Conservation (phyloP, 306 rosid species). For the Pueraria montana region DNA sequence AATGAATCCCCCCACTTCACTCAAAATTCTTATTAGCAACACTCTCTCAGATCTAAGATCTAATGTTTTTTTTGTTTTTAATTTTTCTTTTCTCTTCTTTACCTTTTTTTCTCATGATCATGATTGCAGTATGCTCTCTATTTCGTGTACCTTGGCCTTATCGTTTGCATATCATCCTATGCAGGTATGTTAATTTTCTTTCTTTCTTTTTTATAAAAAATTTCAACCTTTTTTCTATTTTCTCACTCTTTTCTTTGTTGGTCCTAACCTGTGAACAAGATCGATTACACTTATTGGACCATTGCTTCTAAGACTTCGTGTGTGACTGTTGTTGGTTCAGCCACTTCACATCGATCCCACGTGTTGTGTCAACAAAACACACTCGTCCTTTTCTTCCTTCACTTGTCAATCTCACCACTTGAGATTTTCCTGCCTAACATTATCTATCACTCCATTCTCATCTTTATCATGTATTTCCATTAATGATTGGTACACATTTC, state of each 20-base stretch:
- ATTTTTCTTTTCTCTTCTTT: background rate
- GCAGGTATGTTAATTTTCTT: constrained; percentile 69
- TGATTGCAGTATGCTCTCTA: constrained; percentile 90
- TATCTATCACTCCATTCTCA: constrained; percentile 40
- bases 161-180: constrained; percentile 91
- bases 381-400: constrained; percentile 50
- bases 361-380: constrained; percentile 45
- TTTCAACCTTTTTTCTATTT: background rate
- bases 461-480: constrained; percentile 33
- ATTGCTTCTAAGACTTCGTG: constrained; percentile 36
- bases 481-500: constrained; percentile 35
- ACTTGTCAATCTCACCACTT: constrained; percentile 47
- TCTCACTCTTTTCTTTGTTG: background rate
- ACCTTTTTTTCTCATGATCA: background rate
- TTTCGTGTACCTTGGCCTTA: constrained; percentile 92
- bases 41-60: constrained; percentile 68
- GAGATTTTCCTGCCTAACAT: constrained; percentile 37
- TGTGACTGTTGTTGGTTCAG: constrained; percentile 35
- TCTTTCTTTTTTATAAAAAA: background rate
- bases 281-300: constrained; percentile 49
- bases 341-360: constrained; percentile 62
- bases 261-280: constrained; percentile 45
- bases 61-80: background rate
- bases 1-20: background rate
- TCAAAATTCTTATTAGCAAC: background rate